Evolutionary conservation across 2,329 filamentous ascomycete genomes (phyloP).

Genomic region (Aureobasidium subglaciale): DNA sequence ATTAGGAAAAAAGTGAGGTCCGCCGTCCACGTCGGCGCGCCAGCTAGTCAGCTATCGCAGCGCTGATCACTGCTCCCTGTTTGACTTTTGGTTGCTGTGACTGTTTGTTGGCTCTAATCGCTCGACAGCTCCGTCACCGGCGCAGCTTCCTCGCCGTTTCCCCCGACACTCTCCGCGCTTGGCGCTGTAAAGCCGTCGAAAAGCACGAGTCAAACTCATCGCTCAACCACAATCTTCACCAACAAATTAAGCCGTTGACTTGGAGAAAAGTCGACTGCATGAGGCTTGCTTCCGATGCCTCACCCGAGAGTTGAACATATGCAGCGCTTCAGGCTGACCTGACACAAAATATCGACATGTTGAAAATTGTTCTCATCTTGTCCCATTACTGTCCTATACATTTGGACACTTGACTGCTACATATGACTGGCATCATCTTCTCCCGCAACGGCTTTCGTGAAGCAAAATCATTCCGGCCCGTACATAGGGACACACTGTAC

Average conservation of each 20-base stretch:
- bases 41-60: conserved; percentile 12
- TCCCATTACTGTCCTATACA: neutral
- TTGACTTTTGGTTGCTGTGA: conserved; percentile 10
- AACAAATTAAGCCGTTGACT: neutral
- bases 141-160: neutral
- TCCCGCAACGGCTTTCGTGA: neutral
- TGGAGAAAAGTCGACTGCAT: neutral
- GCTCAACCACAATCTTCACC: neutral
- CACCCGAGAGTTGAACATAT: neutral
- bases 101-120: conserved; percentile 6
- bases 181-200: neutral
- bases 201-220: neutral
- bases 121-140: neutral
- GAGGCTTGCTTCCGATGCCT: neutral
- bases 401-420: neutral
- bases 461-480: neutral
- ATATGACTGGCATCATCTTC: neutral
- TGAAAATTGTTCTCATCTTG: neutral
- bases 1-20: conserved; percentile 9
- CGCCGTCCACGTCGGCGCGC: conserved; percentile 8
- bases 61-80: conserved; percentile 3
- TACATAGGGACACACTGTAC: neutral
- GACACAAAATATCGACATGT: neutral
- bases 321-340: neutral
- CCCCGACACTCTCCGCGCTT: conserved; percentile 9